Conservation (phyloP, 306 rosid species). For the apple (Malus domestica) region DNA sequence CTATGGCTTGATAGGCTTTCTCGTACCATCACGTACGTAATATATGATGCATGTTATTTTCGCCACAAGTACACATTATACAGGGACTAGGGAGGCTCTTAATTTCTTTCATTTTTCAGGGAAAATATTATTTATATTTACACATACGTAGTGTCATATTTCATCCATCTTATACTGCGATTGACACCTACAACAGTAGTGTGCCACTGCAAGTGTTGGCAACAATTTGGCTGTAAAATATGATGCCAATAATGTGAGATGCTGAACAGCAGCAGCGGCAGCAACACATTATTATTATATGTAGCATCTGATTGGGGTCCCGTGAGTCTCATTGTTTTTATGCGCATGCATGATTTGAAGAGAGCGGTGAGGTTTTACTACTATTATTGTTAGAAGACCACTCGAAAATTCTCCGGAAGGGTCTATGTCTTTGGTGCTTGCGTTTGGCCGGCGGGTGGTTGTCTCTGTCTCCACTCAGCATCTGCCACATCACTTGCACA, state of each 20-base stretch:
- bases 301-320: not conserved
- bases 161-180: constrained; percentile 4
- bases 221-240: constrained; percentile 16
- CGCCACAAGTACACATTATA: not conserved
- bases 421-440: constrained; percentile 29
- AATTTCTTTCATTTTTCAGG: not conserved
- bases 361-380: constrained; percentile 21
- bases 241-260: constrained; percentile 15
- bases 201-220: constrained; percentile 13
- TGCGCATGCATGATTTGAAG: constrained; percentile 30
- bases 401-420: constrained; percentile 52
- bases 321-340: too few relatives aligned
- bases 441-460: constrained; percentile 24
- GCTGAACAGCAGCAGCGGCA: not conserved
- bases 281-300: not conserved
- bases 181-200: constrained; percentile 9
- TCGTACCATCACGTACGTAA: too few relatives aligned
- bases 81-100: not conserved
- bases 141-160: not conserved
- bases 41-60: too few relatives aligned
- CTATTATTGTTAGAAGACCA: constrained; percentile 37
- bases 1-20: too few relatives aligned
- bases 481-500: constrained; percentile 92
- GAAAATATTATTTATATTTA: constrained; percentile 4
- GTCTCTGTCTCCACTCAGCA: constrained; percentile 39